Evolutionary conservation across 331 rosid species (phyloP).

Genomic region (Pyrus hybrid): DNA sequence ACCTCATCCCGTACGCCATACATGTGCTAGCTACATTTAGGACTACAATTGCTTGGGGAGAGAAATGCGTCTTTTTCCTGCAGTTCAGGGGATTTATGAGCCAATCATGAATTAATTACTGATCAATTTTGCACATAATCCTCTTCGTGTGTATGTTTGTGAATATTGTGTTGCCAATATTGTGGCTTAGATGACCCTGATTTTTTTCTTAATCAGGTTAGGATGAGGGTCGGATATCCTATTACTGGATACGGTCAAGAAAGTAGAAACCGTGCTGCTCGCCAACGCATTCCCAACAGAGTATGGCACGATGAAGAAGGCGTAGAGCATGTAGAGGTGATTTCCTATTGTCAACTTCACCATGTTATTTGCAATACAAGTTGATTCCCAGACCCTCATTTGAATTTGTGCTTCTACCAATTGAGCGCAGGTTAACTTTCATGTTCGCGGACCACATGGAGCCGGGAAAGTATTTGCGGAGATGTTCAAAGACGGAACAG

Average conservation of each 20-base stretch:
- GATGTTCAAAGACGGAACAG: conserved; percentile 74
- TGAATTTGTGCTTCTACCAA: neutral
- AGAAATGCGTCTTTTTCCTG: neutral
- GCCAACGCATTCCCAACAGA: conserved; percentile 83
- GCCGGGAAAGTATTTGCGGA: conserved; percentile 74
- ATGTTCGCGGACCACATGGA: conserved; percentile 84
- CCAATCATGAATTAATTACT: neutral
- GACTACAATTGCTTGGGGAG: neutral
- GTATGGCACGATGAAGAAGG: conserved; percentile 91
- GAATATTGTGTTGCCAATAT: neutral
- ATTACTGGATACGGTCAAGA: conserved; percentile 98
- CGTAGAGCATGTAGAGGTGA: conserved; percentile 86
- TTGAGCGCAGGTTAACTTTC: conserved; percentile 63
- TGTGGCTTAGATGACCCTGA: conserved; percentile 3
- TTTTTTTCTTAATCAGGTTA: conserved; percentile 40
- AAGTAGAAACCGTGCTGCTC: conserved; percentile 97
- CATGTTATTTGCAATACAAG: neutral
- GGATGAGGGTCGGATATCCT: conserved; percentile 87
- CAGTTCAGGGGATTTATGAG: neutral
- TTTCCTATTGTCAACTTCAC: neutral
- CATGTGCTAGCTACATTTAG: neutral
- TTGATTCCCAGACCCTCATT: neutral
- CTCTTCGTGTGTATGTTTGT: neutral
- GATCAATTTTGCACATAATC: neutral
- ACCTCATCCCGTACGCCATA: no score